Evolutionary conservation across 116 monocot species (phyloP).

Genomic region (Papilionanthe hybrid): DNA sequence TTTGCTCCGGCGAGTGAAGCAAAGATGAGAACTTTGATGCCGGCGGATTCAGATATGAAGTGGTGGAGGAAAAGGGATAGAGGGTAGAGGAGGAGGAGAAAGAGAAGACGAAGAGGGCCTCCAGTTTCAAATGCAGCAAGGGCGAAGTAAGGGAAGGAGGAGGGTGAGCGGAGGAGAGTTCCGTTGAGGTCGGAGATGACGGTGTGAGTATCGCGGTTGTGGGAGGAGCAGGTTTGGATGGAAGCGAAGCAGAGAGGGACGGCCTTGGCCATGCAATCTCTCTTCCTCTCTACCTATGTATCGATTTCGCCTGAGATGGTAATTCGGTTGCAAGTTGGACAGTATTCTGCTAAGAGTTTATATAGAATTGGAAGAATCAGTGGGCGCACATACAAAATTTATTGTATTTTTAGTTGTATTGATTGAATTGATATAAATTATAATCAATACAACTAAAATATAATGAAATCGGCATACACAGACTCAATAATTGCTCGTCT

Average conservation of each 20-base stretch:
- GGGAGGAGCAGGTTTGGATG: constrained; percentile 14
- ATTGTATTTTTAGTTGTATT: too few species aligned
- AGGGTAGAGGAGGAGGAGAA: constrained; percentile 39
- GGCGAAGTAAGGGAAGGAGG: constrained; percentile 50
- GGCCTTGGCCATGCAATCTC: not conserved
- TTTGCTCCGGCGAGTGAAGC: constrained; percentile 24
- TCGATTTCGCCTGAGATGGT: not conserved
- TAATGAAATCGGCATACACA: too few species aligned
- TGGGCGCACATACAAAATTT: too few species aligned
- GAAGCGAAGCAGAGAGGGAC: too few species aligned
- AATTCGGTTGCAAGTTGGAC: not conserved
- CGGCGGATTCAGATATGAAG: constrained; percentile 47
- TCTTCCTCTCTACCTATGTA: not conserved
- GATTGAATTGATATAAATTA: too few species aligned
- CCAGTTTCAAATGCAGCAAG: constrained; percentile 37
- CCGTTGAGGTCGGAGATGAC: constrained; percentile 43
- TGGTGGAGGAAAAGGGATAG: constrained; percentile 31
- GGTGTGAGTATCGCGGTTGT: constrained; percentile 22
- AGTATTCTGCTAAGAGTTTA: not conserved
- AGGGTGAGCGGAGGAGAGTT: constrained; percentile 22
- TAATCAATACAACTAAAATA: too few species aligned
- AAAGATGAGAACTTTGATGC: constrained; percentile 46
- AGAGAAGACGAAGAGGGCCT: constrained; percentile 35
- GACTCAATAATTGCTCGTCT: too few species aligned
- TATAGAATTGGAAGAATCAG: not conserved